These are phyloP conservation scores for Marchantia paleacea DNA, from an alignment of 225 moss, liverwort and hornwort genomes.

Conservation along the genomic window DNA sequence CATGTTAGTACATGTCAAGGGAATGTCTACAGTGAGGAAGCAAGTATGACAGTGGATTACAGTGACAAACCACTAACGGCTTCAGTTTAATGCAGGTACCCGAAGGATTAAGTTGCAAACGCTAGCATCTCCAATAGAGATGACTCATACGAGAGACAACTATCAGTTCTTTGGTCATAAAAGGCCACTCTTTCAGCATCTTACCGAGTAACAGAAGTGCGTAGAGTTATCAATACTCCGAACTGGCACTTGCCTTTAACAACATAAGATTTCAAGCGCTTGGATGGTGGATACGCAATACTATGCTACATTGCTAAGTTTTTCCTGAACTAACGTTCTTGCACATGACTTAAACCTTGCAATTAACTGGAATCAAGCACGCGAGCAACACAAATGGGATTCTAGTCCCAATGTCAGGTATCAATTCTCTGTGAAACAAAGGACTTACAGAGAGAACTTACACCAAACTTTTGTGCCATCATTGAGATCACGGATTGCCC, in stretches of 20 bases:
- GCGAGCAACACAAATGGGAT: neutral
- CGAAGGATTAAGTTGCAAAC: neutral
- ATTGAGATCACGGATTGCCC: conserved; percentile 61
- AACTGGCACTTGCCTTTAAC: neutral
- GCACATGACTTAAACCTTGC: neutral
- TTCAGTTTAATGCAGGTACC: neutral
- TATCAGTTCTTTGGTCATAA: neutral
- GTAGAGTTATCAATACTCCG: neutral
- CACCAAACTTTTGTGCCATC: conserved; percentile 75
- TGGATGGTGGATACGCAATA: neutral
- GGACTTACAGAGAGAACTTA: conserved; percentile 32
- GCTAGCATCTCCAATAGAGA: no score
- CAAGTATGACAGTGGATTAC: neutral
- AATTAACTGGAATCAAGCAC: neutral
- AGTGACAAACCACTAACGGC: neutral
- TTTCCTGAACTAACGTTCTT: neutral
- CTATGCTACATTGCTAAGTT: neutral
- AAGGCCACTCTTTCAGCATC: no score
- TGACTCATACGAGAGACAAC: neutral
- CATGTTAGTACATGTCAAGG: neutral
- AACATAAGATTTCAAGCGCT: neutral
- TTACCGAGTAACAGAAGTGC: neutral
- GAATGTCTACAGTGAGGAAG: neutral
- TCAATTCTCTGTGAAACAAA: neutral
- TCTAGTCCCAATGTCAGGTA: no score